These are phyloP conservation scores for Ziziphus jujuba DNA, from an alignment of 306 rosid genomes.

Conservation along the genomic window DNA sequence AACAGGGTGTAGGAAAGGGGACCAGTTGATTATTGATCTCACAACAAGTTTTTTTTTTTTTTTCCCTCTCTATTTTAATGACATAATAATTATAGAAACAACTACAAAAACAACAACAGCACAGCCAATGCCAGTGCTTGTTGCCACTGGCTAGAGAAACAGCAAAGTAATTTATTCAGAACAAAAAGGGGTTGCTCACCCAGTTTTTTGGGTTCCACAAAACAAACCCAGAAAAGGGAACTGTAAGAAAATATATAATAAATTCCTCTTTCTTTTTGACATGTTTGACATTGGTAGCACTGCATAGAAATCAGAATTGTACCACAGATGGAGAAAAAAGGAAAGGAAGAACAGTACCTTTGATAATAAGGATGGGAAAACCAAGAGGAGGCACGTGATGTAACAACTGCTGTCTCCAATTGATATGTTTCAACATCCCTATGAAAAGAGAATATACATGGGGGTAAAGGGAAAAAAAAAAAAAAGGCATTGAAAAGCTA, in stretches of 20 bases:
- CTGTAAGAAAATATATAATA: not conserved
- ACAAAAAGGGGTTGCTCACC: not conserved
- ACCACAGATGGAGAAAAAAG: constrained; percentile 20
- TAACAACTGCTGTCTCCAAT: constrained; percentile 32
- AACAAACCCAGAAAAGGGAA: constrained; percentile 10
- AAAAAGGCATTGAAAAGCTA: constrained; percentile 12
- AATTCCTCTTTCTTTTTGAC: constrained; percentile 1
- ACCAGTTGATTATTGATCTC: no score
- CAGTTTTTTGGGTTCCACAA: constrained; percentile 25
- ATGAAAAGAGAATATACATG: constrained; percentile 21
- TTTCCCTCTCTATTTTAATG: no score
- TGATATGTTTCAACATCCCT: constrained; percentile 36
- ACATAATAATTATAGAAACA: no score
- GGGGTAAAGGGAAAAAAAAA: no score
- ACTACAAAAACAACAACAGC: no score
- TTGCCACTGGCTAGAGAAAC: constrained; percentile 1
- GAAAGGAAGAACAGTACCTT: constrained; percentile 23
- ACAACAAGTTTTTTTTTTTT: no score
- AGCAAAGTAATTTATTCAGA: constrained; percentile 3
- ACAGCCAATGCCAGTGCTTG: constrained; percentile 6
- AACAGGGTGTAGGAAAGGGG: no score
- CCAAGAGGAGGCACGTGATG: constrained; percentile 40
- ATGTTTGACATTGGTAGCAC: constrained; percentile 25
- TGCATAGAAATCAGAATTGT: constrained; percentile 26
- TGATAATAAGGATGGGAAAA: constrained; percentile 13